phyloP scores from a whole-genome alignment of 2,329 filamentous ascomycete species.

The Knoxdaviesia capensis region DNA sequence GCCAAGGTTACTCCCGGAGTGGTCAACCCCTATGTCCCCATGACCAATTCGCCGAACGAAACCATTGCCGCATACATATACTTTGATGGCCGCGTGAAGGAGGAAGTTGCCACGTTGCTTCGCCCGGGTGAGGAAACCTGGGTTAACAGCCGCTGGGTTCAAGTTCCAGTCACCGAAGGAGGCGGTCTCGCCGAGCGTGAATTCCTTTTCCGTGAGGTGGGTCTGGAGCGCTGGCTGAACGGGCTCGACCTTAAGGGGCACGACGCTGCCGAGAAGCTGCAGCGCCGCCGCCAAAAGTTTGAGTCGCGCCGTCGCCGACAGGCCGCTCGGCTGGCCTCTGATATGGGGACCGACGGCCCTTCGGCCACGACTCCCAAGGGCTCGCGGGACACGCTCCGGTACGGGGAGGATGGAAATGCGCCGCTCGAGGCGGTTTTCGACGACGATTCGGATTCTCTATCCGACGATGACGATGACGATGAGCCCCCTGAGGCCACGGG shows the following conservation, averaged over 20 bases:
- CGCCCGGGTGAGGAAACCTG: slow-evolving; percentile 91
- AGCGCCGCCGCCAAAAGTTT: slow-evolving; percentile 69
- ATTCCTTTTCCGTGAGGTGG: slow-evolving; percentile 92
- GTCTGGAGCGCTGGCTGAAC: slow-evolving; percentile 89
- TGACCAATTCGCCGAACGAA: slow-evolving; percentile 86
- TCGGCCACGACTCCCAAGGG: slow-evolving; percentile 1
- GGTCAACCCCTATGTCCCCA: slow-evolving; percentile 70
- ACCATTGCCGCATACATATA: slow-evolving; percentile 98
- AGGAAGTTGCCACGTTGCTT: slow-evolving; percentile 88
- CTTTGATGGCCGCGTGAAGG: slow-evolving; percentile 86
- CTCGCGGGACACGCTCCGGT: slow-evolving; percentile 45
- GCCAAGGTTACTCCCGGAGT: too few relatives aligned
- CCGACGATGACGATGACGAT: slow-evolving; percentile 57
- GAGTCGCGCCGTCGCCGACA: slow-evolving; percentile 47
- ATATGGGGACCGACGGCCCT: too few relatives aligned
- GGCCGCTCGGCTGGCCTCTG: slow-evolving; percentile 10
- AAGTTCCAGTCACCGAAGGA: slow-evolving; percentile 75
- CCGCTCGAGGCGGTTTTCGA: slow-evolving; percentile 50
- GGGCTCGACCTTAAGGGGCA: slow-evolving; percentile 87
- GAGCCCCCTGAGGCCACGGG: slow-evolving; percentile 85
- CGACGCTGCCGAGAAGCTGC: slow-evolving; percentile 73
- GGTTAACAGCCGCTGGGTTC: slow-evolving; percentile 97
- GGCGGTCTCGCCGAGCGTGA: slow-evolving; percentile 90
- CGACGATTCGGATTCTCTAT: slow-evolving; percentile 51
- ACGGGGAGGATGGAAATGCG: slow-evolving; percentile 56